Conservation (phyloP, 331 rosid genomes). For the Malus hybrid region DNA sequence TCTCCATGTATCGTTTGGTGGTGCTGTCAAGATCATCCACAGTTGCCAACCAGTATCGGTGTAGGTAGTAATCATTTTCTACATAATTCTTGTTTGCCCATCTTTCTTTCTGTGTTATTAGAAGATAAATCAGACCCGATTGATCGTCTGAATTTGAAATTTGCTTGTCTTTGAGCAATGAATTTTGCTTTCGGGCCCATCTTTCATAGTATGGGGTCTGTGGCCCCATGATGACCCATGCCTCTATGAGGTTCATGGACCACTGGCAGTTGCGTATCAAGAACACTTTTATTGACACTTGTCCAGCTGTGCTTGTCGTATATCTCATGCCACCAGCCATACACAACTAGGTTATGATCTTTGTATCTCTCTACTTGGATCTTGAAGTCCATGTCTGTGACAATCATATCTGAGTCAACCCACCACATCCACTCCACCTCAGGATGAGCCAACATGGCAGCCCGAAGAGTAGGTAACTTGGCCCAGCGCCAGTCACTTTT, state of each 20-base stretch:
- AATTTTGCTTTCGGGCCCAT: constrained; percentile 41
- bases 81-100: constrained; percentile 61
- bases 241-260: constrained; percentile 65
- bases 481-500: constrained; percentile 65
- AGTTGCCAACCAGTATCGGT: constrained; percentile 69
- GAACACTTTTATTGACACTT: constrained; percentile 69
- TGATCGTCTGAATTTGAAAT: constrained; percentile 82
- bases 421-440: constrained; percentile 92
- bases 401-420: constrained; percentile 78
- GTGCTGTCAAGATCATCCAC: constrained; percentile 28
- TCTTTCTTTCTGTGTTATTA: constrained; percentile 33
- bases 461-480: constrained; percentile 59
- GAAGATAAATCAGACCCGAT: constrained; percentile 61
- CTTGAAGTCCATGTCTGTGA: constrained; percentile 80
- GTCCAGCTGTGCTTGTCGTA: constrained; percentile 62
- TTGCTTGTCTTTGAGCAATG: constrained; percentile 51
- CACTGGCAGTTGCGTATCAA: constrained; percentile 75
- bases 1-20: constrained; percentile 23
- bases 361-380: constrained; percentile 51
- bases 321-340: constrained; percentile 61
- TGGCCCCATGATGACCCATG: constrained; percentile 85
- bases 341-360: constrained; percentile 48
- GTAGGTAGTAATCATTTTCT: constrained; percentile 50
- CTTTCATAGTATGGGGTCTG: constrained; percentile 43
- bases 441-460: constrained; percentile 74